These are phyloP conservation scores for Didymosphaeria variabile DNA, from an alignment of 2,329 filamentous ascomycete genomes.

Conservation along the genomic window DNA sequence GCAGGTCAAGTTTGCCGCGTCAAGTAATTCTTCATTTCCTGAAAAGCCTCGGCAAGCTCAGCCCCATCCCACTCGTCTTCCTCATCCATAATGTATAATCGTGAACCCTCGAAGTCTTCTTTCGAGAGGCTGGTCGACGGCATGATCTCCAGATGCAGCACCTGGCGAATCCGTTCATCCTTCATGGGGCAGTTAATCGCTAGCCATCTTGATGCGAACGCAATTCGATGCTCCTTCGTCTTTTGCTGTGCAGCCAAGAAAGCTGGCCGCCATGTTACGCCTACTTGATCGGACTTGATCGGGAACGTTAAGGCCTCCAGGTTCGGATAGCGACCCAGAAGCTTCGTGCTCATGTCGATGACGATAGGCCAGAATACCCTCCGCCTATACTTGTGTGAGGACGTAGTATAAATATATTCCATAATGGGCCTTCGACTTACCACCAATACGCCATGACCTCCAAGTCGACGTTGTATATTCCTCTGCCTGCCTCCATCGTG, in stretches of 20 bases:
- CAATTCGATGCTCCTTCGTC: slow-evolving; percentile 36
- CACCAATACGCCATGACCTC: slow-evolving; percentile 39
- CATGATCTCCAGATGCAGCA: slow-evolving; percentile 39
- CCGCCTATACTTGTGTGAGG: slow-evolving; percentile 20
- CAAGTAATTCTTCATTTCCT: slow-evolving; percentile 19
- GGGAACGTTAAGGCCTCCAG: slow-evolving; percentile 35
- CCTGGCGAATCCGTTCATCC: slow-evolving; percentile 30
- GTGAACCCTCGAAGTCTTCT: slow-evolving; percentile 31
- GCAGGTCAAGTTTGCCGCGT: slow-evolving; percentile 22
- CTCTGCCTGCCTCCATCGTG: slow-evolving; percentile 31
- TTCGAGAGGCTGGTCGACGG: slow-evolving; percentile 21
- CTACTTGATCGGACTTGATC: slow-evolving; percentile 30
- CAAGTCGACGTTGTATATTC: slow-evolving; percentile 32
- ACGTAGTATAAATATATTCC: neutral
- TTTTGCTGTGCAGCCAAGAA: slow-evolving; percentile 37
- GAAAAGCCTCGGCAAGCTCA: slow-evolving; percentile 22
- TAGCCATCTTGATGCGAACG: slow-evolving; percentile 39
- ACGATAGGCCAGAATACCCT: slow-evolving; percentile 41
- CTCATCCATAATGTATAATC: slow-evolving; percentile 31
- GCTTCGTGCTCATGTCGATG: slow-evolving; percentile 22
- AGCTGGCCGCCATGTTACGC: slow-evolving; percentile 32
- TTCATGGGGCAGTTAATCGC: slow-evolving; percentile 29
- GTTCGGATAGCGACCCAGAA: slow-evolving; percentile 34
- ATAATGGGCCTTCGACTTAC: too few relatives aligned
- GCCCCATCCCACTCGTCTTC: slow-evolving; percentile 37